Evolutionary conservation across 1,139 yeast species (phyloP).

Genomic region (Geotrichum citri-aurantii): DNA sequence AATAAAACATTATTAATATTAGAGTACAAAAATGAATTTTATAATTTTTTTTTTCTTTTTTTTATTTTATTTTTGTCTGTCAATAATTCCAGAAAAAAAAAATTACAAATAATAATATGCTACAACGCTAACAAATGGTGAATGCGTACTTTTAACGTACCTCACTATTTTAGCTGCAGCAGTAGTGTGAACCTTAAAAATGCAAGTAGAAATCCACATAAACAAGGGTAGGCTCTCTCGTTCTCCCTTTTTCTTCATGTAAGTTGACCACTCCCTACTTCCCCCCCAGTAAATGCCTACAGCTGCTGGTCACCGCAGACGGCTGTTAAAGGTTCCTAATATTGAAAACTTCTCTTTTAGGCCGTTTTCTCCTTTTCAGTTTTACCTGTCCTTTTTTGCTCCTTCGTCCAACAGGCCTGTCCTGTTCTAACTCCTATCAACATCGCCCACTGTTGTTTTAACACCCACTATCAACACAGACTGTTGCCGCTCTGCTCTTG

Average conservation of each 20-base stretch:
- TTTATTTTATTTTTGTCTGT: too few relatives aligned
- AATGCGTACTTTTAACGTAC: neutral
- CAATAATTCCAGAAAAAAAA: too few relatives aligned
- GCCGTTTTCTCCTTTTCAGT: neutral
- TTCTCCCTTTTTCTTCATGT: neutral
- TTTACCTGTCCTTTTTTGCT: neutral
- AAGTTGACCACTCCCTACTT: too few relatives aligned
- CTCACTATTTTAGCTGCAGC: neutral
- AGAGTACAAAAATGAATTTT: too few relatives aligned
- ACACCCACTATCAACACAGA: neutral
- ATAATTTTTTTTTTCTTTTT: too few relatives aligned
- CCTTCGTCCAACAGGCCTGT: too few relatives aligned
- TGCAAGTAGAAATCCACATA: neutral
- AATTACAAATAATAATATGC: neutral
- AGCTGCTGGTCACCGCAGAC: neutral
- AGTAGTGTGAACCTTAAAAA: neutral
- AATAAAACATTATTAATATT: too few relatives aligned
- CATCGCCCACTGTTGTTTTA: too few relatives aligned
- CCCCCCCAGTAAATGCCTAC: neutral
- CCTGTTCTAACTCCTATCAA: too few relatives aligned
- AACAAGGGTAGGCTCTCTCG: neutral
- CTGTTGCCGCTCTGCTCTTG: neutral
- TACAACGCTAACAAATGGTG: neutral
- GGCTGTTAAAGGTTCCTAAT: neutral
- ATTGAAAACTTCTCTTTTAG: neutral